Base-by-base conservation (phyloP, 108 stramenopile species). In the Nitzschia palea region DNA sequence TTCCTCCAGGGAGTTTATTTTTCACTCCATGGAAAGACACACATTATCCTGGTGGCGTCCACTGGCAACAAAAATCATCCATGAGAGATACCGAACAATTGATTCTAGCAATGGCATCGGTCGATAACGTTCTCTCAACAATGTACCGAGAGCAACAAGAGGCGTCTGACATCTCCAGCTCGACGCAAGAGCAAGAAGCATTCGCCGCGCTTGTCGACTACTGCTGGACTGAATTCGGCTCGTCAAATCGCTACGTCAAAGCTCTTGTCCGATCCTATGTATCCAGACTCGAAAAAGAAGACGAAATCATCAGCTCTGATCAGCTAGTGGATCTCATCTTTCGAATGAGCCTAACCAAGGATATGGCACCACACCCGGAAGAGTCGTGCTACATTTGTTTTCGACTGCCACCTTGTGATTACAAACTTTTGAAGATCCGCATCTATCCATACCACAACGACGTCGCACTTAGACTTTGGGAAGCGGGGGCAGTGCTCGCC, bases 381-480 rank as follows among this genome's bases (percentile, higher is more conserved):
- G 67, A 50, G 48, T 67, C 62, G 33, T 82, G 74, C n/a, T 52
- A 79, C 44, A 42, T 81, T 0, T 71, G 74, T 3, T 88, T 79
- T 71, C 40, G 10, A 8, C 22, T 86, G 2, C 80, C 80, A 17
- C 15, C 36, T 5, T 40, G 6, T 12, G 8, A 23, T 28, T 9
- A 43, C 0, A 32, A 28, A 30, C 35, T 51, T 1, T 43, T 89
- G 1, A 42, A 59, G 2, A 78, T 87, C 50, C 80, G 81, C 40
- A 37, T 73, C 2, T 91, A 70, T 66, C 89, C 89, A 5, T 68
- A 83, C 40, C 86, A 87, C 70, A 87, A 91, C 44, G 89, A 91
- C 55, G 89, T 91, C 12, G 77, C 85, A 2, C 65, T 91, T 2
- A 56, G 81, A 18, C 58, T 91, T 6, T 91, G 89, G 89, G 89